Evolutionary conservation across 1,284 basidiomycete genomes (phyloP), one percentile per base, ranked within the genome.

Genomic region (Ceratobasidium sp.): DNA sequence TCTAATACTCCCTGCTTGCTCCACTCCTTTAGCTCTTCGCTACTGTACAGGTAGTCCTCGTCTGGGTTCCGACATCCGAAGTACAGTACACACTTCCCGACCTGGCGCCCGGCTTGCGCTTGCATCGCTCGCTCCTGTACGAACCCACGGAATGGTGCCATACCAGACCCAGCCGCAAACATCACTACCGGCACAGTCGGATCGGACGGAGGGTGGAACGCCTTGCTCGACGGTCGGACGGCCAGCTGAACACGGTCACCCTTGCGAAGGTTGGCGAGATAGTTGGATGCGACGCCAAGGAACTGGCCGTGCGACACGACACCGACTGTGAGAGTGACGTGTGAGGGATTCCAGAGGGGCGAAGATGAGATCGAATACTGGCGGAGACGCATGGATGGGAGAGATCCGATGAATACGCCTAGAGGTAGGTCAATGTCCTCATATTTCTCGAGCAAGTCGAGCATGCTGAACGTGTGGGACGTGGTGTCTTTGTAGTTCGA

Each of bases 361-460:
- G 88, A 88, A 1, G 88, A 89, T 2, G 89, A 89, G 80, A 89
- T 89, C 1, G 87, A 89, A 81, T 90, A 90, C 81, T 89, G 87
- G 26, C 88, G 83, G 69, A 88, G 84, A 48, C 87, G 87, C 86
- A 89, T 89, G 2, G 87, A 82, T 3, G 87, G 88, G n/a, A 89
- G 84, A 81, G 88, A 84, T 40, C 83, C 82, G 52, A 89, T 82
- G 83, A 86, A 89, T 4, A 82, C 81, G 12, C 82, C 82, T 65
- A 89, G 83, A 4, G 86, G 80, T n/a, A 89, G 82, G 44, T 85
- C 79, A 79, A 89, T 84, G 61, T 85, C 84, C 2, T 84, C 80
- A 79, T 87, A 83, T 44, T 82, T 59, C 77, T 89, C 88, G 56
- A 90, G 84, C 64, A 89, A 83, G 80, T 87, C 86, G 44, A 89